Percentiles rank a stretch among this genome's conserved stretches.
Evolutionary conservation across 345 rosid genomes (phyloP).

Genomic region (Isatis tinctoria): DNA sequence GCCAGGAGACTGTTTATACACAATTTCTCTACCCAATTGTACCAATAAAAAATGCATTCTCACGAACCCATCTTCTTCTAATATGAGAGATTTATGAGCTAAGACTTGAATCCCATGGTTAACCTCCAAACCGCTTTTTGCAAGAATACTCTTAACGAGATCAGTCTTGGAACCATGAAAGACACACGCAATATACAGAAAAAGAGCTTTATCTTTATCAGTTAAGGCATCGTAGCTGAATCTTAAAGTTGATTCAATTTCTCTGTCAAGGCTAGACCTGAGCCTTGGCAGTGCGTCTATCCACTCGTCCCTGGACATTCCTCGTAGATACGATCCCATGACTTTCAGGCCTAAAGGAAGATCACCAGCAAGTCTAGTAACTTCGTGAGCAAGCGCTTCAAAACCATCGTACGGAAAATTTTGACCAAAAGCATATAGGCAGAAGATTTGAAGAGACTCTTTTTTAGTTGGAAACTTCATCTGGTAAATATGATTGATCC

Average conservation of each 20-base stretch:
- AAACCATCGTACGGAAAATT: not conserved
- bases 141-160: not conserved
- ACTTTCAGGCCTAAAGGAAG: not conserved
- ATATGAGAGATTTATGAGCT: not conserved
- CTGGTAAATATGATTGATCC: not conserved
- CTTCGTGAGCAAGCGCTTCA: not conserved
- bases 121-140: not conserved
- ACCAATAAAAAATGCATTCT: not conserved
- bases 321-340: not conserved
- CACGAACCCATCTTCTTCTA: not conserved
- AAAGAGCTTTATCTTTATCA: not conserved
- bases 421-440: not conserved
- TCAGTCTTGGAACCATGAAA: not conserved
- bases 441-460: not conserved
- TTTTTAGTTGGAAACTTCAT: not conserved
- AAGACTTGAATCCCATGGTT: not conserved
- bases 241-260: not conserved
- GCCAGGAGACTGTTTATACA: not conserved
- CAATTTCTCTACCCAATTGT: not conserved
- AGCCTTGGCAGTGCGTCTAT: not conserved
- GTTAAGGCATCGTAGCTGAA: not conserved
- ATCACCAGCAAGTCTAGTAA: not conserved
- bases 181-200: not conserved
- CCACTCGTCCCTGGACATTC: not conserved
- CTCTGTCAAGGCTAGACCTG: not conserved